Evolutionary conservation across 1,284 basidiomycete genomes (phyloP), one percentile per base, ranked within the genome.

Genomic region (Mycena sp.): DNA sequence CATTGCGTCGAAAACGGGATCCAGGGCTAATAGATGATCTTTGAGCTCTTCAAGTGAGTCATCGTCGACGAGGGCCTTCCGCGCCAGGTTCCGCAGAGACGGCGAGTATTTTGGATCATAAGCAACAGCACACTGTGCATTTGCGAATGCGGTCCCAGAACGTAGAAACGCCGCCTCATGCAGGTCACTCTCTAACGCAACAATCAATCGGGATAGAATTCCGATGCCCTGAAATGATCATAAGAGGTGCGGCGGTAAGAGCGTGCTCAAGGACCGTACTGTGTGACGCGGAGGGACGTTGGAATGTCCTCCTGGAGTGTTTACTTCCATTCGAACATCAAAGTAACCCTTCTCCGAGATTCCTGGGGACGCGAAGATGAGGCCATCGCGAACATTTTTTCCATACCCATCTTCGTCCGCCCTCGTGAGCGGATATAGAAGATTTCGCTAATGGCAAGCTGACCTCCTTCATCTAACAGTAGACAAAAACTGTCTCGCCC

Each of bases 291-390:
- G 84, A 26, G 86, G 85, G 21, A 83, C 76, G 14, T 81, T 84
- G 4, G 83, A 85, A 70, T 88, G 87, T 0, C 87, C 86, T 1
- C 87, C 87, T 1, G 74, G 72, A 1, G 83, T 78, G 26, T 75
- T 66, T 28, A 86, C 77, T 26, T 77, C 72, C 17, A 87, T 67
- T 21, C 77, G 73, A 37, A 81, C 78, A 64, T 87, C 81, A 45
- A 85, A 67, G 63, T 84, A 83, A 2, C 87, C 87, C 69, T 88
- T 88, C 75, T 89, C 87, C 3, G 77, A 81, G 4, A 84, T 78
- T 1, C 78, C 79, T 21, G 85, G 86, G 1, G 76, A 64, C 1
- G 81, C 80, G 59, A 81, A 76, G n/a, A 74, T 63, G 71, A 41
- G 45, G 17, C 53, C 64, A 40, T 56, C 38, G 4, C 16, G 41